Percentiles rank a stretch among this genome's conserved stretches.
Evolutionary conservation across 164 flowering plant species (phyloP).

Genomic region (Saururus chinensis): DNA sequence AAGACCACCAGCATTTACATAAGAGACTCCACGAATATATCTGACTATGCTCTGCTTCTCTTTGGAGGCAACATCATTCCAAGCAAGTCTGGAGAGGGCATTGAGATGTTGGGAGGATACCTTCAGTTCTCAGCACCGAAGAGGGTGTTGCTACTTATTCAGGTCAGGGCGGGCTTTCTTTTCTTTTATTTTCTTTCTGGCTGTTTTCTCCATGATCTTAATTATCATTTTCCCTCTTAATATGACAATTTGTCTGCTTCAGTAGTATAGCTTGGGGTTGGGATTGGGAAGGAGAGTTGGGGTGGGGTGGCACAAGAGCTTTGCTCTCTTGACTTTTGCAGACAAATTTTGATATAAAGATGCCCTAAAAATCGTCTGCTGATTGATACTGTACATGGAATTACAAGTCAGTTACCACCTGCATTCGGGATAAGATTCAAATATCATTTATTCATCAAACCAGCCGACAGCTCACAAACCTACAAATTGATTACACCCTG

Average conservation of each 20-base stretch:
- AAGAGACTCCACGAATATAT: constrained; percentile 89
- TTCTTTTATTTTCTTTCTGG: not conserved
- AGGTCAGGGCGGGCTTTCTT: constrained; percentile 29
- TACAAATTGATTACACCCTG: too few species aligned
- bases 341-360: too few species aligned
- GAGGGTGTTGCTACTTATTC: constrained; percentile 66
- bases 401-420: not conserved
- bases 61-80: constrained; percentile 86
- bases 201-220: not conserved
- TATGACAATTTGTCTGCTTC: not conserved
- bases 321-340: not conserved
- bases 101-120: constrained; percentile 96
- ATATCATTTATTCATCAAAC: too few species aligned
- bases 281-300: not conserved
- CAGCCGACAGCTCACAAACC: too few species aligned
- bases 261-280: not conserved
- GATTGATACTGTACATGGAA: not conserved
- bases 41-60: constrained; percentile 86
- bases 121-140: constrained; percentile 93
- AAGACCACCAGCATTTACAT: constrained; percentile 68
- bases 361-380: not conserved
- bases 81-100: constrained; percentile 70
- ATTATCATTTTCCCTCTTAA: not conserved
- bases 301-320: too few species aligned
- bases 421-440: not conserved